Percentiles rank a stretch among this genome's conserved stretches.
These are phyloP conservation scores for Colletotrichum sublineola DNA, from an alignment of 2,329 filamentous ascomycete genomes.

Conservation along the genomic window DNA sequence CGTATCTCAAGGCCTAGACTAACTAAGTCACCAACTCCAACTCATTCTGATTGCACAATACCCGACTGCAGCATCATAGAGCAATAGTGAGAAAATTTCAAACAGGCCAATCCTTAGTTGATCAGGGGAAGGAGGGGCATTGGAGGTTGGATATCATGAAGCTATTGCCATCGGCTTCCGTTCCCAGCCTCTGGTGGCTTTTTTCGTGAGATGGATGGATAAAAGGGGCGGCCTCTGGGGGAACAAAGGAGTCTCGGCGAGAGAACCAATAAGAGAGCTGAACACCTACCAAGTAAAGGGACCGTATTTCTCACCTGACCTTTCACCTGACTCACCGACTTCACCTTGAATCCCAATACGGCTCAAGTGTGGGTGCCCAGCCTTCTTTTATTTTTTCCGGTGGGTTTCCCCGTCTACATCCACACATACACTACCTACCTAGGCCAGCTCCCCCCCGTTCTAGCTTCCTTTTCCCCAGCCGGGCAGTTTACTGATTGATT, in stretches of 20 bases:
- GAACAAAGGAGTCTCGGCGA: constrained; percentile 22
- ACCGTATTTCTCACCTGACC: not conserved
- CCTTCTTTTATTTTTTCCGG: constrained; percentile 26
- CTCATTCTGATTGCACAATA: too few relatives aligned
- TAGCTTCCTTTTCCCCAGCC: not conserved
- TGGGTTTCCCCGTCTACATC: constrained; percentile 9
- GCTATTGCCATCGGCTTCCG: constrained; percentile 22
- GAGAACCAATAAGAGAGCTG: not conserved
- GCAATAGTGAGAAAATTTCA: not conserved
- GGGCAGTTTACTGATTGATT: not conserved
- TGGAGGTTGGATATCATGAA: constrained; percentile 23
- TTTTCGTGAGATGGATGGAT: constrained; percentile 10
- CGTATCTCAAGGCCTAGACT: constrained; percentile 46
- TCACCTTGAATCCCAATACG: not conserved
- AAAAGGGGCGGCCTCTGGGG: constrained; percentile 6
- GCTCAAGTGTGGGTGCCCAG: not conserved
- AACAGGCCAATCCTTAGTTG: not conserved
- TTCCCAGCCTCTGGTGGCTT: constrained; percentile 31
- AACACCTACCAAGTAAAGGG: rapidly evolving
- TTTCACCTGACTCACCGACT: not conserved
- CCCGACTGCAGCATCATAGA: not conserved
- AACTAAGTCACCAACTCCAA: not conserved
- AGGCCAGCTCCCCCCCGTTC: constrained; percentile 7
- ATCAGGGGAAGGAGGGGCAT: not conserved
- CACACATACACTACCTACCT: too few relatives aligned